These are phyloP conservation scores for Lepidopterella palustris DNA, from an alignment of 495 filamentous ascomycete genomes.

Conservation along the genomic window DNA sequence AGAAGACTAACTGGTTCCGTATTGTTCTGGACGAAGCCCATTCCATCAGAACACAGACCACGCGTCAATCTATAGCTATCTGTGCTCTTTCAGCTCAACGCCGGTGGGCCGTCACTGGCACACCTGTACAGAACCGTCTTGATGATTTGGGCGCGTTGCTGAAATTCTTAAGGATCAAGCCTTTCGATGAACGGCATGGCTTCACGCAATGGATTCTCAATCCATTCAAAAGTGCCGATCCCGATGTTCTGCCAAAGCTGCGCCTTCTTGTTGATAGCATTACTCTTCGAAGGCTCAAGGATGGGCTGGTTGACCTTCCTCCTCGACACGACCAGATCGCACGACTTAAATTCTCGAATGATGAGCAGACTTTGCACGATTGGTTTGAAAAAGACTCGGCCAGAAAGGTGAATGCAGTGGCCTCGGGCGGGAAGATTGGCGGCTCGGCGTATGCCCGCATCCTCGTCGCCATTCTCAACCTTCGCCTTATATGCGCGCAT, in stretches of 20 bases:
- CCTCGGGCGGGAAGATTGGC: slow-evolving; percentile 53
- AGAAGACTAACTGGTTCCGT: slow-evolving; percentile 81
- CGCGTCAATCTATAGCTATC: slow-evolving; percentile 74
- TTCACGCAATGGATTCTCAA: slow-evolving; percentile 73
- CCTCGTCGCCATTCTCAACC: slow-evolving; percentile 78
- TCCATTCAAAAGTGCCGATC: slow-evolving; percentile 76
- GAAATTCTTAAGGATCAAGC: slow-evolving; percentile 77
- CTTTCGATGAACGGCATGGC: slow-evolving; percentile 70
- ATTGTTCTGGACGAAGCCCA: slow-evolving; percentile 96
- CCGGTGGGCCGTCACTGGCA: slow-evolving; percentile 93
- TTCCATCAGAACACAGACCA: slow-evolving; percentile 78
- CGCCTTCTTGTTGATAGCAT: slow-evolving; percentile 89
- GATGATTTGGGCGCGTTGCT: slow-evolving; percentile 88
- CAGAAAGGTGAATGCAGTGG: slow-evolving; percentile 51
- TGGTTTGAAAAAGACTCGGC: slow-evolving; percentile 57
- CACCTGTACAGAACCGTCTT: slow-evolving; percentile 83
- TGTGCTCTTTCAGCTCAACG: slow-evolving; percentile 73
- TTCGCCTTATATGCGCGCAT: slow-evolving; percentile 86
- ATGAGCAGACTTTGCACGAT: slow-evolving; percentile 52
- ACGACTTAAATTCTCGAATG: slow-evolving; percentile 49
- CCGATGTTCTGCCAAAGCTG: slow-evolving; percentile 74
- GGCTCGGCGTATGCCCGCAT: slow-evolving; percentile 84
- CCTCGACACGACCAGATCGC: slow-evolving; percentile 64
- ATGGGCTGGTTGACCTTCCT: slow-evolving; percentile 72
- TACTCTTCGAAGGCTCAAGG: slow-evolving; percentile 86